phyloP scores from a whole-genome alignment of 1,284 basidiomycete genomes.

The Malassezia nana region DNA sequence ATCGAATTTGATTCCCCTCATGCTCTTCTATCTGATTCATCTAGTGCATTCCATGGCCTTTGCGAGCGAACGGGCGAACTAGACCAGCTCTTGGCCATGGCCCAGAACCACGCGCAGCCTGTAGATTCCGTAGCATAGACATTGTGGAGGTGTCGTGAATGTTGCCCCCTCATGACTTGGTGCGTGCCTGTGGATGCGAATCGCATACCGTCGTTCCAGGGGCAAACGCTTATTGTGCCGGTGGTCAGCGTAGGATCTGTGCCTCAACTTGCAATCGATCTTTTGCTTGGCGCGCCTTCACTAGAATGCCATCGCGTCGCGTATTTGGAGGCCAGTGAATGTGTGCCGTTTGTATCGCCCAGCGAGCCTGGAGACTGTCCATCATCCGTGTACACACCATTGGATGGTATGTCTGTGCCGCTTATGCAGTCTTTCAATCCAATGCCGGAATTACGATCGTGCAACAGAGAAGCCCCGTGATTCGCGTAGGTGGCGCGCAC shows the following conservation, averaged over 20 bases:
- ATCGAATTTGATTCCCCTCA: slow-evolving; percentile 66
- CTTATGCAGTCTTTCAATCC: slow-evolving; percentile 5
- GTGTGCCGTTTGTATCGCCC: slow-evolving; percentile 33
- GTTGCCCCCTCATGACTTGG: not conserved
- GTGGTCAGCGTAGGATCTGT: slow-evolving; percentile 36
- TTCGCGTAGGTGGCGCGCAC: slow-evolving; percentile 16
- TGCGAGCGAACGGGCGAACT: slow-evolving; percentile 39
- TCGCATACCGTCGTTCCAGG: slow-evolving; percentile 9
- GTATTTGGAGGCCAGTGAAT: slow-evolving; percentile 23
- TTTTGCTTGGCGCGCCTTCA: slow-evolving; percentile 23
- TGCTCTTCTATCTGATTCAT: slow-evolving; percentile 52
- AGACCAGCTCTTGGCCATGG: slow-evolving; percentile 6
- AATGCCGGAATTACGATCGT: slow-evolving; percentile 19
- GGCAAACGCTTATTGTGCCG: slow-evolving; percentile 30
- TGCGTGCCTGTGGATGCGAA: not conserved
- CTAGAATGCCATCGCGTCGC: slow-evolving; percentile 25
- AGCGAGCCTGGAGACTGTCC: slow-evolving; percentile 14
- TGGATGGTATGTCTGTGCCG: slow-evolving; percentile 8
- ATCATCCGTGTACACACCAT: not conserved
- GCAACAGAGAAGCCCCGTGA: slow-evolving; percentile 35
- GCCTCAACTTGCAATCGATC: slow-evolving; percentile 33
- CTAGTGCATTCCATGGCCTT: slow-evolving; percentile 30
- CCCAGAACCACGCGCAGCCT: not conserved
- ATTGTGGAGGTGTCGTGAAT: not conserved
- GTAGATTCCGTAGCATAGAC: not conserved